Conservation (phyloP, 2,329 filamentous ascomycete species). For the Bipolaris oryzae region DNA sequence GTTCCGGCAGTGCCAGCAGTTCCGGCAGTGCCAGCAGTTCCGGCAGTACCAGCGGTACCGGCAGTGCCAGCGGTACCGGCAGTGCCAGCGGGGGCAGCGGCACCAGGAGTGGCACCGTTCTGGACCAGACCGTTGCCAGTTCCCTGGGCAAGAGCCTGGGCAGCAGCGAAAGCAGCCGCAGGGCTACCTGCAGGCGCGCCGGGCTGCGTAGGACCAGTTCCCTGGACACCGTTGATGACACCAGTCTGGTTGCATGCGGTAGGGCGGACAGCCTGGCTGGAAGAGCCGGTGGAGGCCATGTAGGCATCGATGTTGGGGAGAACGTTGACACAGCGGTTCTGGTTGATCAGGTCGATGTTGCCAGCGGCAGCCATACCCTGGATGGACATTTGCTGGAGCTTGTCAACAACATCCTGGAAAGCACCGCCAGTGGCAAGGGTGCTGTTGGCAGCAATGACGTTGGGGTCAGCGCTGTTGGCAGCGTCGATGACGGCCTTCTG, state of each 20-base stretch:
- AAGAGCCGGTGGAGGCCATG: slow-evolving; percentile 43
- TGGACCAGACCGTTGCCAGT: slow-evolving; percentile 38
- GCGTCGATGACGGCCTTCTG: slow-evolving; percentile 48
- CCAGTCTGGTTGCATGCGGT: slow-evolving; percentile 42
- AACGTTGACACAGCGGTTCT: slow-evolving; percentile 47
- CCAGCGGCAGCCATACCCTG: slow-evolving; percentile 40
- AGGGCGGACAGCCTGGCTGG: slow-evolving; percentile 39
- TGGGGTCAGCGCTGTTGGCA: slow-evolving; percentile 31
- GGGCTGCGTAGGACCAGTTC: slow-evolving; percentile 36
- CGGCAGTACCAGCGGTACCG: not conserved
- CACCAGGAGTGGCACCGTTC: slow-evolving; percentile 20
- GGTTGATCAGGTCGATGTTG: slow-evolving; percentile 47
- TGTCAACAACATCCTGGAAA: slow-evolving; percentile 49
- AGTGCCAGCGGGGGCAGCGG: slow-evolving; percentile 10
- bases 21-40: not conserved
- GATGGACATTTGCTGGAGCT: slow-evolving; percentile 45
- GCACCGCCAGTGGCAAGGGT: slow-evolving; percentile 45
- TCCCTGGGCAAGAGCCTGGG: slow-evolving; percentile 34
- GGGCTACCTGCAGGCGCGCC: slow-evolving; percentile 40
- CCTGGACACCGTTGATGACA: slow-evolving; percentile 43
- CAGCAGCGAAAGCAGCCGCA: slow-evolving; percentile 39
- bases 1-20: slow-evolving; percentile 2
- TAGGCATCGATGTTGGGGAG: slow-evolving; percentile 47
- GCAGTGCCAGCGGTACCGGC: not conserved
- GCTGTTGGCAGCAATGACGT: slow-evolving; percentile 45